Conservation (phyloP, 805 yeast species). For the Wickerhamiella galacta region DNA sequence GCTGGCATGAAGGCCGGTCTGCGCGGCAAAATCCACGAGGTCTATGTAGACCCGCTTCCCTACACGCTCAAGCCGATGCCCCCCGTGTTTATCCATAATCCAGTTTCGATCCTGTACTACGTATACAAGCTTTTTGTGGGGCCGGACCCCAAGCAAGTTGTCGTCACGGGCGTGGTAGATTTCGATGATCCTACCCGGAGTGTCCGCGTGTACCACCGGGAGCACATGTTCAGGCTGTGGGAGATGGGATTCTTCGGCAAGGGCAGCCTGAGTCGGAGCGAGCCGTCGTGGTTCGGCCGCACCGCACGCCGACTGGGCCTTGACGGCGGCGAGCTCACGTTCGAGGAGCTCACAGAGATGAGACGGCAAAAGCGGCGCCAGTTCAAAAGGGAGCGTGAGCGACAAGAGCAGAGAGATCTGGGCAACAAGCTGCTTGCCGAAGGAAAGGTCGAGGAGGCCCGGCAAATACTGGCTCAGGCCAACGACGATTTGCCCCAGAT, state of each 20-base stretch:
- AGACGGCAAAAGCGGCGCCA: constrained; percentile 56
- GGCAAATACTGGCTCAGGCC: constrained; percentile 6
- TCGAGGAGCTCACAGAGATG: constrained; percentile 60
- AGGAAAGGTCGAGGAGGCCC: constrained; percentile 14
- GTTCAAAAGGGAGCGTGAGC: constrained; percentile 54
- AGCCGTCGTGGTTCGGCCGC: constrained; percentile 77
- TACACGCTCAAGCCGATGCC: constrained; percentile 35
- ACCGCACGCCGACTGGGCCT: constrained; percentile 39
- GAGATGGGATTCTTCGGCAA: constrained; percentile 83
- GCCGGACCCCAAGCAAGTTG: constrained; percentile 8
- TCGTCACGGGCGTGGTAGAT: constrained; percentile 11
- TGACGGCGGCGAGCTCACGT: constrained; percentile 22
- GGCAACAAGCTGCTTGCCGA: constrained; percentile 25
- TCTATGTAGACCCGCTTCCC: constrained; percentile 42
- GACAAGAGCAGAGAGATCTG: constrained; percentile 35
- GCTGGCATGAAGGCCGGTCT: constrained; percentile 7
- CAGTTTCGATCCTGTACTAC: constrained; percentile 43
- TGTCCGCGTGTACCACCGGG: constrained; percentile 22
- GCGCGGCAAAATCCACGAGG: constrained; percentile 13
- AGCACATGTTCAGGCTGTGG: constrained; percentile 52
- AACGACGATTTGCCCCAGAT: background rate
- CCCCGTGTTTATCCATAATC: constrained; percentile 43
- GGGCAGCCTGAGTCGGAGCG: constrained; percentile 75
- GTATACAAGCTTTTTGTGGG: constrained; percentile 18
- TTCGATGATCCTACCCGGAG: constrained; percentile 12